Base-by-base conservation (phyloP, 176 grass and related monocot species). In the Lolium multiflorum region DNA sequence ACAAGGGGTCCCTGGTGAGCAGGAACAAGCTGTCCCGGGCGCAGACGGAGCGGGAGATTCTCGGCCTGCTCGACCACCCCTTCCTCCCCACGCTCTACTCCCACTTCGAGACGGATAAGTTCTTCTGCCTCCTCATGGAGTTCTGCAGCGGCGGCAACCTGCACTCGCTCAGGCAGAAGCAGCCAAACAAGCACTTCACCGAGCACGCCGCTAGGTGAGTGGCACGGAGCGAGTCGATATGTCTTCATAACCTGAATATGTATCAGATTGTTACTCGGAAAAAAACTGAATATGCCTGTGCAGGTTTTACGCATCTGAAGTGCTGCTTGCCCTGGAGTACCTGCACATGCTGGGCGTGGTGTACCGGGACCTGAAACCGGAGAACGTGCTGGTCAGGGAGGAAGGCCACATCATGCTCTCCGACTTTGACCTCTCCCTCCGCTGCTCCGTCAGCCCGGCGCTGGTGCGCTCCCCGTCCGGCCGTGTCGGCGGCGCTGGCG, bases 391-490 rank as follows among this genome's bases (percentile, higher is more conserved):
- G 2, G 95, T 95, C 3, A 79, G 92, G 65, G 92, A 93, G 51
- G 95, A 87, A 62, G 95, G 95, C 21, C 95, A 98, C 87, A 93
- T 98, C 57, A 95, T 98, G 95, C 93, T 98, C 59, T 98, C 95
- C 51, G 95, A 98, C 68, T 98, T 98, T 25, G 95, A 98, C 55
- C 89, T 98, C 51, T 95, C 93, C 11, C 89, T 98, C 10, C 93
- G 89, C 7, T 98, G 95, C 85, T 89, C 93, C 16, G 95, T 98
- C 52, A 93, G 89, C 77, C 95, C 95, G 7, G 88, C 95, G 35
- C 89, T 98, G 0, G 88, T 98, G 11, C 92, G 92, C 5, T 95
- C 95, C 7, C 55, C 89, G 12, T 95, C 95, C n/a, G 84, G 77
- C 67, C 91, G 81, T 20, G 77, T 71, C 43, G 56, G 58, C 17